Base-by-base conservation (phyloP, 495 filamentous ascomycete genomes). In the Barbatosphaeria neglecta region DNA sequence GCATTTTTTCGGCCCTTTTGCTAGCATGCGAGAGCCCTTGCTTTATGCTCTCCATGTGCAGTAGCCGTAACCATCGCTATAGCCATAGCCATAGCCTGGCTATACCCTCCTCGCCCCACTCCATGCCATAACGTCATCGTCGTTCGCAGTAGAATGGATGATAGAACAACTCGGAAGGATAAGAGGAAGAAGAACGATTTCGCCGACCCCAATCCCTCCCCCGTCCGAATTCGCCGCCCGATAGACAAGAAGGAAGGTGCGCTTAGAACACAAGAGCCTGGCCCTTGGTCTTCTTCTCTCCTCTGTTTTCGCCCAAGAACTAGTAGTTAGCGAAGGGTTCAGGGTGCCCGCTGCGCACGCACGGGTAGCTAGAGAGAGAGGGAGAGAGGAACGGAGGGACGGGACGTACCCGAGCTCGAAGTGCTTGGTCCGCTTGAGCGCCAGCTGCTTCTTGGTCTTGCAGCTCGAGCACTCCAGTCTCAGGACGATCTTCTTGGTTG, bases 221-320 rank as follows among this genome's bases (percentile, higher is more conserved):
- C n/a, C 27, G 3, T 13, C 27, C 27, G 15, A n/a, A 35, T 35
- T 35, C 31, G 31, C 13, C 13, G 31, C 15, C 31, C 15, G 31
- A 35, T n/a, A 35, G 31, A 35, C 5, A 6, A 33, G 27, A 31
- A 13, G 15, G 45, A 48, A 49, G 43, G 25, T 42, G n/a, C 55
- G 62, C 57, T 76, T 92, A 99, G 77, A 97, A 99, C 59, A 99
- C 93, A 62, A 99, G 80, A 59, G 93, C 93, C 62, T 92, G 92
- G 83, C 93, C 93, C 86, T 99, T 99, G 65, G 93, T 99, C 88
- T 99, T 99, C 88, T 99, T 99, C 83, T 99, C 93, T 77, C 93
- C 93, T 82, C 92, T 95, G 57, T 70, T 65, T 50, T 41, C 45
- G 48, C n/a, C n/a, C n/a, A n/a, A 41, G 8, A 18, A 51, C 60